phyloP scores from a whole-genome alignment of 129 eudicot species.

The Sambucus nigra region DNA sequence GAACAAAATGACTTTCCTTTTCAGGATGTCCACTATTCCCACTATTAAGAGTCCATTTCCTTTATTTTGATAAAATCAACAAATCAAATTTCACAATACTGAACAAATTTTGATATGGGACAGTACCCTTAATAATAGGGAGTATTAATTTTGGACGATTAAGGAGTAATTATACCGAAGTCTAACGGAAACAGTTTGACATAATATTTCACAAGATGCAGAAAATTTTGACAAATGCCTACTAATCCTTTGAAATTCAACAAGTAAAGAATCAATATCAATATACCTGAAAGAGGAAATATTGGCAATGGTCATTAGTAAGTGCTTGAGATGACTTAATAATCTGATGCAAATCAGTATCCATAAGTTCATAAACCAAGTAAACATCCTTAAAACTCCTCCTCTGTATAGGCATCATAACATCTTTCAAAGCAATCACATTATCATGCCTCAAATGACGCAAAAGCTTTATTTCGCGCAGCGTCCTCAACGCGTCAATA shows the following conservation, averaged over 20 bases:
- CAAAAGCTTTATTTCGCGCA: conserved; percentile 42
- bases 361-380: conserved; percentile 44
- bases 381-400: conserved; percentile 39
- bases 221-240: neutral
- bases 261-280: neutral
- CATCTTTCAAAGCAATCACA: too few species aligned
- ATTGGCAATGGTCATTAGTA: conserved; percentile 35
- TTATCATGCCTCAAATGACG: conserved; percentile 33
- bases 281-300: conserved; percentile 37
- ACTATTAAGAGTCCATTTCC: too few species aligned
- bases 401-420: conserved; percentile 34
- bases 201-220: neutral
- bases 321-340: conserved; percentile 44
- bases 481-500: conserved; percentile 36
- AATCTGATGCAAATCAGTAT: conserved; percentile 43
- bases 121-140: too few species aligned
- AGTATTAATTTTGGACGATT: too few species aligned
- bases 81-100: too few species aligned
- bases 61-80: too few species aligned
- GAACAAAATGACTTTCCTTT: too few species aligned
- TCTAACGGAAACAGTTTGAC: too few species aligned
- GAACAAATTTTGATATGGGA: too few species aligned
- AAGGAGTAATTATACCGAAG: too few species aligned
- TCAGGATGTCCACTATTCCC: too few species aligned
- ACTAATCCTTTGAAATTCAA: neutral